Conservation (phyloP, 768 basidiomycete species). For the Boletus vinaceobasis region DNA sequence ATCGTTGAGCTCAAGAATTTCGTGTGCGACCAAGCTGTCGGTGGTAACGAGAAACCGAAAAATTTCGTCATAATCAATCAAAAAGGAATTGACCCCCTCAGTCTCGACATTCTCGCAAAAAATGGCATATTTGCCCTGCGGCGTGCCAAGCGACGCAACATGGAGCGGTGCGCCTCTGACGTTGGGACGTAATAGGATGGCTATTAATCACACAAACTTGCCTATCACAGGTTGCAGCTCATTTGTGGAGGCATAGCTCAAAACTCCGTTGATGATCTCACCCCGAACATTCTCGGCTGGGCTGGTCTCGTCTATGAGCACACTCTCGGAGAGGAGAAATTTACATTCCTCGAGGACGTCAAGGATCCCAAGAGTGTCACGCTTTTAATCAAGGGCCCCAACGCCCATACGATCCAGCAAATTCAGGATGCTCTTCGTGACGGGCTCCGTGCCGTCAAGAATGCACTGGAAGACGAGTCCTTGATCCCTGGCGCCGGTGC, state of each 20-base stretch:
- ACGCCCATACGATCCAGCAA: constrained; percentile 92
- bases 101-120: constrained; percentile 93
- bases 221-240: constrained; percentile 69
- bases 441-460: constrained; percentile 94
- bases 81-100: constrained; percentile 98
- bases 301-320: constrained; percentile 99
- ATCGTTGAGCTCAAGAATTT: constrained; percentile 95
- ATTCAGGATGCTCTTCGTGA: constrained; percentile 98
- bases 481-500: constrained; percentile 97
- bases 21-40: constrained; percentile 92
- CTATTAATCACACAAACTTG: constrained; percentile 9
- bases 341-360: constrained; percentile 96
- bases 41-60: constrained; percentile 75
- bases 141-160: constrained; percentile 95
- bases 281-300: constrained; percentile 89
- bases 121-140: constrained; percentile 93
- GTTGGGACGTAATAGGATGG: constrained; percentile 32
- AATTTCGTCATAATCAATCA: constrained; percentile 96
- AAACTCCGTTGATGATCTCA: constrained; percentile 96
- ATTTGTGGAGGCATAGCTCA: constrained; percentile 94
- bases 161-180: constrained; percentile 73
- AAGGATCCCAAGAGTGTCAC: constrained; percentile 94
- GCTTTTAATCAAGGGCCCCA: constrained; percentile 95
- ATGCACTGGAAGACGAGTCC: constrained; percentile 86
- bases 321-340: constrained; percentile 98